Evolutionary conservation across 2,329 filamentous ascomycete genomes (phyloP).

Genomic region (Aotearoamyces nothofagi): DNA sequence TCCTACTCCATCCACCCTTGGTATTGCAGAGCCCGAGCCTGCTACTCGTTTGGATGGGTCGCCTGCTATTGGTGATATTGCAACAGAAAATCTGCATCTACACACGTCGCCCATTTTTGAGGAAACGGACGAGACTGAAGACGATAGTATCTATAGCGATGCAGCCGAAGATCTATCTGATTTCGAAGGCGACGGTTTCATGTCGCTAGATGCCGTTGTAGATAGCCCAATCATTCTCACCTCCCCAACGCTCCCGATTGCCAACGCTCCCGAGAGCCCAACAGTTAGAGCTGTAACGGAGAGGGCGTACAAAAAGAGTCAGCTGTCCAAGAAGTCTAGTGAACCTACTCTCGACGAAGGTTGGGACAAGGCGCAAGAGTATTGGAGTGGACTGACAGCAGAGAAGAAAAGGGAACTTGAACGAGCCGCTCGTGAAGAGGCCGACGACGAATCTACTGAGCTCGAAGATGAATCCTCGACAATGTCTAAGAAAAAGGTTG

Average conservation of each 20-base stretch:
- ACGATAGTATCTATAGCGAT: constrained; percentile 55
- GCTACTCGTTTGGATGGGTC: constrained; percentile 2
- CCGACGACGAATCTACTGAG: constrained; percentile 24
- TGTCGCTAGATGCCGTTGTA: constrained; percentile 59
- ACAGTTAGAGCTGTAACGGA: constrained; percentile 12
- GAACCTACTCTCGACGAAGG: constrained; percentile 12
- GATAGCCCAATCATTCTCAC: constrained; percentile 33
- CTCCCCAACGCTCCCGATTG: constrained; percentile 8
- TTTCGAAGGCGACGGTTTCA: constrained; percentile 48
- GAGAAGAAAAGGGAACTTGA: constrained; percentile 45
- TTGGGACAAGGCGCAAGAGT: constrained; percentile 54
- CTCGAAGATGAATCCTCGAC: constrained; percentile 20
- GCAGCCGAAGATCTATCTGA: constrained; percentile 61
- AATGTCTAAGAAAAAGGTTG: constrained; percentile 10
- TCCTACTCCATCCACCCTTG: constrained; percentile 9
- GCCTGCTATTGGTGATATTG: constrained; percentile 7
- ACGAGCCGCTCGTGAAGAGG: constrained; percentile 32
- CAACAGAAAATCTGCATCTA: constrained; percentile 24
- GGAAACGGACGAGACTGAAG: constrained; percentile 28
- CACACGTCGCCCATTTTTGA: constrained; percentile 13
- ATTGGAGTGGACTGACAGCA: constrained; percentile 51
- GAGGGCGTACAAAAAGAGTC: constrained; percentile 10
- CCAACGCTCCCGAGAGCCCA: constrained; percentile 14
- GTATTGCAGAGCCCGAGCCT: constrained; percentile 10
- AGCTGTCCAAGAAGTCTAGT: constrained; percentile 8